Percentiles rank a stretch among this genome's conserved stretches.
Evolutionary conservation across 768 basidiomycete genomes (phyloP).

Genomic region (Suillus hirtellus): DNA sequence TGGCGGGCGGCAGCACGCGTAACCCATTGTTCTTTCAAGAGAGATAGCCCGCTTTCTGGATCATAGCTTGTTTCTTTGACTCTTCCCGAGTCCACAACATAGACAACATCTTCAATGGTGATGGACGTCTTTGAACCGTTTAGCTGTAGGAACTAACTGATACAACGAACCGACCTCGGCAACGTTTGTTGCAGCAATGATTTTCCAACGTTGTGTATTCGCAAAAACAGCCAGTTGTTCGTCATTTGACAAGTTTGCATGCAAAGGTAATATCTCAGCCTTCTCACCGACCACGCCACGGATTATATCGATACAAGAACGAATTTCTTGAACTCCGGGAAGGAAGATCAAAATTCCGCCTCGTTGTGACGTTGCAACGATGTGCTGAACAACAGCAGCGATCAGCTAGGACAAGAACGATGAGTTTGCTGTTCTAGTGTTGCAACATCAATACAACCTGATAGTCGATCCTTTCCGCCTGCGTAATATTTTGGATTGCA

Average conservation of each 20-base stretch:
- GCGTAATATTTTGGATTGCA: slow-evolving; percentile 60
- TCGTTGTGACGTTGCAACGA: slow-evolving; percentile 46
- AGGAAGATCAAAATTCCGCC: slow-evolving; percentile 87
- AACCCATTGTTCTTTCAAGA: slow-evolving; percentile 78
- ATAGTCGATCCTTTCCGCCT: slow-evolving; percentile 71
- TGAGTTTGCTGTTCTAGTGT: slow-evolving; percentile 4
- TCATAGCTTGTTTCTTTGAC: slow-evolving; percentile 83
- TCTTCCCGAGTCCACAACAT: slow-evolving; percentile 82
- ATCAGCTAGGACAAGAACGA: slow-evolving; percentile 49
- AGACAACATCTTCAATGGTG: slow-evolving; percentile 86
- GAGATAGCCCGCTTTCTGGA: slow-evolving; percentile 68
- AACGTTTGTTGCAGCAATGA: slow-evolving; percentile 89
- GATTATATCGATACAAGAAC: slow-evolving; percentile 69
- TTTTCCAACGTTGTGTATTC: slow-evolving; percentile 66
- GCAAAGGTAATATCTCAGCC: slow-evolving; percentile 71
- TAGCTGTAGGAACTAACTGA: neutral
- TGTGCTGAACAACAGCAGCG: slow-evolving; percentile 62
- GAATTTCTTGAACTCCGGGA: slow-evolving; percentile 88
- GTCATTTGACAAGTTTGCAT: slow-evolving; percentile 83
- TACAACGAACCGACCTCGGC: slow-evolving; percentile 60
- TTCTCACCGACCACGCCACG: slow-evolving; percentile 34
- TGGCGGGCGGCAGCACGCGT: slow-evolving; percentile 80
- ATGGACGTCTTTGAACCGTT: slow-evolving; percentile 68
- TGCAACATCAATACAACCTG: slow-evolving; percentile 42
- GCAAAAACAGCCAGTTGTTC: slow-evolving; percentile 83